phyloP scores from a whole-genome alignment of 768 basidiomycete species.

The Lentinus brumalis region DNA sequence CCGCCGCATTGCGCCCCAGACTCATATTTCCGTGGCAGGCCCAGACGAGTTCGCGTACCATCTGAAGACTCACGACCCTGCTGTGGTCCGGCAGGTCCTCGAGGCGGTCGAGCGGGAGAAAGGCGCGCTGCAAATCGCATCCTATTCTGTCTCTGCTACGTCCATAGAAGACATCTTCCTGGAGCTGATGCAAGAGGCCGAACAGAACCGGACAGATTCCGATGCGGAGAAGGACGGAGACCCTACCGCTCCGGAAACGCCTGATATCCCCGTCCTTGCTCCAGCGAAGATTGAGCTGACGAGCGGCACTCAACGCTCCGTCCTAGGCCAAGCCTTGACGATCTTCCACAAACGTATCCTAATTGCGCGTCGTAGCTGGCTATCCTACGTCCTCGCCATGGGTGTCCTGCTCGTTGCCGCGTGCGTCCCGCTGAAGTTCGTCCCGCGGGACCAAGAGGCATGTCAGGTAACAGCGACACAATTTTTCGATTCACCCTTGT shows the following conservation, averaged over 20 bases:
- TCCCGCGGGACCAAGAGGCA: neutral
- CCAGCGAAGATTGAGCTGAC: neutral
- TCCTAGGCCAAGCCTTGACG: slow-evolving; percentile 56
- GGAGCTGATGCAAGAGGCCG: slow-evolving; percentile 58
- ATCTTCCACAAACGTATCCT: slow-evolving; percentile 73
- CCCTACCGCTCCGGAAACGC: neutral
- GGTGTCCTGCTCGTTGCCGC: neutral
- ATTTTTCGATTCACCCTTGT: neutral
- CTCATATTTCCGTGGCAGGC: slow-evolving; percentile 44
- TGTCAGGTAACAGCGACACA: neutral
- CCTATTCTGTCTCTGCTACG: slow-evolving; percentile 70
- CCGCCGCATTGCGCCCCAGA: slow-evolving; percentile 42
- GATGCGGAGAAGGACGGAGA: neutral
- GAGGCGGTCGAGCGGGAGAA: slow-evolving; percentile 52
- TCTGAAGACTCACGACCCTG: slow-evolving; percentile 60
- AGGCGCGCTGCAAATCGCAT: slow-evolving; percentile 39
- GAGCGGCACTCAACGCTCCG: neutral
- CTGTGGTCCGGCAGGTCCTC: slow-evolving; percentile 56
- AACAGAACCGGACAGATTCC: slow-evolving; percentile 30
- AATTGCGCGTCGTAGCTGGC: slow-evolving; percentile 43
- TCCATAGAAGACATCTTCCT: slow-evolving; percentile 85
- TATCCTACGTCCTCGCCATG: neutral
- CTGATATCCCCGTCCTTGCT: slow-evolving; percentile 19
- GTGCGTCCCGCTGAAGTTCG: neutral
- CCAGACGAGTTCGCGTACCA: slow-evolving; percentile 52